Percentiles rank a stretch among this genome's conserved stretches.
Evolutionary conservation across 2,329 filamentous ascomycete species (phyloP).

Genomic region (Cladobotryum protrusum): DNA sequence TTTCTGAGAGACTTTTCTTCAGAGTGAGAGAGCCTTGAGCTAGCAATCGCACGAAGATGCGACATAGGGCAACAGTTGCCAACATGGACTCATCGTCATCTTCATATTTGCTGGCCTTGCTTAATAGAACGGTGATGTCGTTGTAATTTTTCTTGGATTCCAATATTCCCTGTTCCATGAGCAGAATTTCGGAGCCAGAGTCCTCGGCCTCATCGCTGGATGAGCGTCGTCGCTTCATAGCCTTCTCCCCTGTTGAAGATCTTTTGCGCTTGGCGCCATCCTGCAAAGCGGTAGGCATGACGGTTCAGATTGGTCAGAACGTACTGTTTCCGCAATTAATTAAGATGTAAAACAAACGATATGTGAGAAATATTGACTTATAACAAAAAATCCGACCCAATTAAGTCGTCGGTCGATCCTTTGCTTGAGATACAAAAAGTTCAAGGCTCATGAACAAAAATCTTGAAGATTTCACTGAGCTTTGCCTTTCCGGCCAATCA

Average conservation of each 20-base stretch:
- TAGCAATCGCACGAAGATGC: conserved; percentile 77
- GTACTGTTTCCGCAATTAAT: conserved; percentile 13
- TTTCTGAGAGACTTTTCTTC: conserved; percentile 60
- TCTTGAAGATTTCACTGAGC: conserved; percentile 25
- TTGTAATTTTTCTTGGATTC: conserved; percentile 89
- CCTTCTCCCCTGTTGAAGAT: conserved; percentile 33
- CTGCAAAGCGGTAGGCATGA: conserved; percentile 6
- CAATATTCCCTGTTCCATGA: conserved; percentile 73
- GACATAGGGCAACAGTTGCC: conserved; percentile 74
- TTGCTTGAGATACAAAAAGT: conserved; percentile 4
- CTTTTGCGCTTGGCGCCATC: conserved; percentile 49
- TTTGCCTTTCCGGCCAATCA: conserved; percentile 27
- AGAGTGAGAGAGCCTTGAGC: conserved; percentile 64
- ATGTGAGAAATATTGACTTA: no score
- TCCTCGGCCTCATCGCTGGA: conserved; percentile 44
- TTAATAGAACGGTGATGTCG: conserved; percentile 71
- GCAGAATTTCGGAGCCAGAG: conserved; percentile 59
- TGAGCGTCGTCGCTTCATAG: conserved; percentile 47
- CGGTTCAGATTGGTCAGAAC: not conserved
- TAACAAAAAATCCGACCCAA: not conserved
- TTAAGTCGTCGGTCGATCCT: not conserved
- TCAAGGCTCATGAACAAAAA: conserved; percentile 8
- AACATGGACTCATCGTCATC: conserved; percentile 52
- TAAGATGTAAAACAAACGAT: not conserved
- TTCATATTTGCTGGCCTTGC: conserved; percentile 42